Conservation (phyloP, 768 basidiomycete genomes). For the Boletus rex-veris region DNA sequence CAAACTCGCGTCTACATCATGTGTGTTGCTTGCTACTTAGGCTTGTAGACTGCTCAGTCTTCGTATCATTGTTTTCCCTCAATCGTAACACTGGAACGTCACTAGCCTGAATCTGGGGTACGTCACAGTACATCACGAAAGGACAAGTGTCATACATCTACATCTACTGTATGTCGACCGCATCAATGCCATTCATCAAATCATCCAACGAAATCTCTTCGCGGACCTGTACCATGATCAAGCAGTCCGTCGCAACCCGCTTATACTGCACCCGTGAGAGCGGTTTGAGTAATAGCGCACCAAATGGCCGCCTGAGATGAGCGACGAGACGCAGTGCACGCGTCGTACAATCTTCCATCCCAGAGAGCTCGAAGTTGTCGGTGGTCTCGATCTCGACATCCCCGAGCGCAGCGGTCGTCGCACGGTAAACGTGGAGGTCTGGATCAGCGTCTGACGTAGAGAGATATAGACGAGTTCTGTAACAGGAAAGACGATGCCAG, state of each 20-base stretch:
- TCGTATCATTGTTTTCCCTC: too few relatives aligned
- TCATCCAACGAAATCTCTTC: too few relatives aligned
- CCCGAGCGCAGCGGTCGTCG: neutral
- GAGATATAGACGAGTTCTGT: neutral
- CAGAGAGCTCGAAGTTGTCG: neutral
- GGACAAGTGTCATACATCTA: too few relatives aligned
- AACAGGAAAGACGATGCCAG: conserved; percentile 3
- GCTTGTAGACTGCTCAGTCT: too few relatives aligned
- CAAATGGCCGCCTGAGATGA: neutral
- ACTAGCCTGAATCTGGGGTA: too few relatives aligned
- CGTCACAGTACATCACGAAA: too few relatives aligned
- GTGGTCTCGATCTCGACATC: conserved; percentile 4
- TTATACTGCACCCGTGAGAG: neutral
- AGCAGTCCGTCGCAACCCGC: neutral
- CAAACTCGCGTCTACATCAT: too few relatives aligned
- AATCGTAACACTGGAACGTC: too few relatives aligned
- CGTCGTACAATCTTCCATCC: neutral
- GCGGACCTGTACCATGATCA: neutral
- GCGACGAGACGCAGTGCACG: neutral
- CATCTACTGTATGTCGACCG: neutral
- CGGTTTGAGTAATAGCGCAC: neutral
- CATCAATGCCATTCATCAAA: neutral
- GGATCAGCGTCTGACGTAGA: neutral
- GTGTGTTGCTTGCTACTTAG: too few relatives aligned
- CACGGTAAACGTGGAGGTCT: neutral